Conservation (phyloP, 345 rosid species). For the Syzygium aromaticum region DNA sequence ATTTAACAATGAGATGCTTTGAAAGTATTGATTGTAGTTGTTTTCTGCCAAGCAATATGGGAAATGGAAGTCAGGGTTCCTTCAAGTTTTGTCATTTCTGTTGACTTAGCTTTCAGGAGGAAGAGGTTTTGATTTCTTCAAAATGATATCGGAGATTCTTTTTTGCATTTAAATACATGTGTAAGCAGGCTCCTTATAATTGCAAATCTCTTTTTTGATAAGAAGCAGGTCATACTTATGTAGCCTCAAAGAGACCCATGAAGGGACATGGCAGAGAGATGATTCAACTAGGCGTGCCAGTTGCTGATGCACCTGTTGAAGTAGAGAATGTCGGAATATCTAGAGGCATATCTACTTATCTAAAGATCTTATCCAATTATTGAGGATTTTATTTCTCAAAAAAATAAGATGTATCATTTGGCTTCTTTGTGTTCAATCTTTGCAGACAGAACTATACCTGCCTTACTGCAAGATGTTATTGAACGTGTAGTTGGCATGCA, state of each 20-base stretch:
- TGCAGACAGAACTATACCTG: slow-evolving; percentile 69
- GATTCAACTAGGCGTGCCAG: slow-evolving; percentile 84
- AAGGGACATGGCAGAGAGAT: slow-evolving; percentile 94
- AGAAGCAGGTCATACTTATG: slow-evolving; percentile 70
- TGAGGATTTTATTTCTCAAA: neutral
- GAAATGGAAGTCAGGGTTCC: neutral
- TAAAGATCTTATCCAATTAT: neutral
- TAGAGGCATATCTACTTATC: slow-evolving; percentile 43
- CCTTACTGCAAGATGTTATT: slow-evolving; percentile 65
- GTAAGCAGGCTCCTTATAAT: neutral
- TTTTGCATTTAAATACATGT: neutral
- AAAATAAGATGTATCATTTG: neutral
- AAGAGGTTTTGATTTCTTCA: neutral
- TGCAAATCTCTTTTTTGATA: neutral
- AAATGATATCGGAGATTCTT: neutral
- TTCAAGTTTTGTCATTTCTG: neutral
- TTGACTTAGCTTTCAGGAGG: neutral
- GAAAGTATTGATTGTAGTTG: neutral
- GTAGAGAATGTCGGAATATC: slow-evolving; percentile 43
- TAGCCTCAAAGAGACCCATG: slow-evolving; percentile 60
- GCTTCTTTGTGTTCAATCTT: neutral
- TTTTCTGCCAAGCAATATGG: neutral
- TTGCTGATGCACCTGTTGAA: slow-evolving; percentile 65
- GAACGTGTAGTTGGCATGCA: slow-evolving; percentile 53
- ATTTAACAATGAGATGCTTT: neutral